Evolutionary conservation across 805 yeast species (phyloP).

Genomic region (Yarrowia porcina): DNA sequence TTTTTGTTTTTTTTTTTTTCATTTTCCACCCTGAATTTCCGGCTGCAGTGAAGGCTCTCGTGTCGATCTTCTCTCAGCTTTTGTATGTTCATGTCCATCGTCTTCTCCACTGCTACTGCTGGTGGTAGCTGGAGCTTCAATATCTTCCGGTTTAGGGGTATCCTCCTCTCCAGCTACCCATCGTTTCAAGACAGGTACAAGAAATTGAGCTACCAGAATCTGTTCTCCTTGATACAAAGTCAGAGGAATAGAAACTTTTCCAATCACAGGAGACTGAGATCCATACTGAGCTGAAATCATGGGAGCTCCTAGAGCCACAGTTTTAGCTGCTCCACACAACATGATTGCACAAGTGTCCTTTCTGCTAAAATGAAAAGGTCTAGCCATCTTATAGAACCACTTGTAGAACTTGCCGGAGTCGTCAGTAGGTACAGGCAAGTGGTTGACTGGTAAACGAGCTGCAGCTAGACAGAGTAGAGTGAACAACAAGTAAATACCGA

Average conservation of each 20-base stretch:
- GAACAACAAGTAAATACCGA: constrained; percentile 75
- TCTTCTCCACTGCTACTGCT: background rate
- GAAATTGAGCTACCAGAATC: constrained; percentile 72
- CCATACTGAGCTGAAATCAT: constrained; percentile 77
- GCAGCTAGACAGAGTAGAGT: constrained; percentile 57
- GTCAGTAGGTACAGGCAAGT: constrained; percentile 45
- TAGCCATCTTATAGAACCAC: constrained; percentile 42
- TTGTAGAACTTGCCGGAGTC: constrained; percentile 47
- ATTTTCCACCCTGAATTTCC: too few relatives aligned
- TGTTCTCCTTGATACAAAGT: constrained; percentile 87
- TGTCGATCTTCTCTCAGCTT: background rate
- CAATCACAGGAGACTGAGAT: constrained; percentile 48
- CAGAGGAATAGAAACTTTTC: constrained; percentile 72
- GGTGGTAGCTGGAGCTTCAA: background rate
- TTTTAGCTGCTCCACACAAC: constrained; percentile 90
- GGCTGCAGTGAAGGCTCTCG: background rate
- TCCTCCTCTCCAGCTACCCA: constrained; percentile 50
- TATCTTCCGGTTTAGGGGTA: background rate
- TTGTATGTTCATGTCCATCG: background rate
- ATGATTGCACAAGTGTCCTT: constrained; percentile 73
- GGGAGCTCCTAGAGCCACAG: constrained; percentile 89
- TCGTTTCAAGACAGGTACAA: constrained; percentile 61
- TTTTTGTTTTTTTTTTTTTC: too few relatives aligned
- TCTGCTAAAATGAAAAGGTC: constrained; percentile 69
- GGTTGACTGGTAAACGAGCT: constrained; percentile 44